Conservation (phyloP, 495 filamentous ascomycete genomes). For the Tuber borchii region DNA sequence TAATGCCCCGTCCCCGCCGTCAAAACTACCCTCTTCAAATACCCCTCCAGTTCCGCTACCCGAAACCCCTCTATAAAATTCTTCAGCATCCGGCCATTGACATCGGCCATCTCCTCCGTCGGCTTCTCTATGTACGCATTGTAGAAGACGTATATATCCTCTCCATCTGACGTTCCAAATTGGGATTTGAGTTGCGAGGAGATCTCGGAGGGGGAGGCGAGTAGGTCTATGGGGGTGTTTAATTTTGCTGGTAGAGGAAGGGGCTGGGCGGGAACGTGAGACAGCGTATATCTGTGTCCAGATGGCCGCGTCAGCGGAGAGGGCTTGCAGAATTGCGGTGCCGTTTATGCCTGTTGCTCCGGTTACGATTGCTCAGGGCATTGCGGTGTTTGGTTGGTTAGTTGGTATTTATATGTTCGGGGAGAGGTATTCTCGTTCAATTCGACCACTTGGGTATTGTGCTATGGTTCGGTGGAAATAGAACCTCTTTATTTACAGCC, state of each 20-base stretch:
- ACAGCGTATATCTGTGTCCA: constrained; percentile 47
- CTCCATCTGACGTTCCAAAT: constrained; percentile 32
- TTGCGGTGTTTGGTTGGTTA: constrained; percentile 22
- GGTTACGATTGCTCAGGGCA: constrained; percentile 45
- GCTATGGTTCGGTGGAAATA: constrained; percentile 3
- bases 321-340: constrained; percentile 45
- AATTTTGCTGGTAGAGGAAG: constrained; percentile 40
- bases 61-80: constrained; percentile 42
- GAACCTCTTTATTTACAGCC: not conserved
- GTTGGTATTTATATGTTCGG: not conserved
- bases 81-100: constrained; percentile 49
- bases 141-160: constrained; percentile 45
- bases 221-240: constrained; percentile 49
- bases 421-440: not conserved
- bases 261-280: constrained; percentile 41
- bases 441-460: constrained; percentile 9
- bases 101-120: constrained; percentile 45
- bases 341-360: constrained; percentile 49
- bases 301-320: constrained; percentile 43
- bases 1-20: constrained; percentile 55
- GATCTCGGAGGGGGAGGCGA: constrained; percentile 15
- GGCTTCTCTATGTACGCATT: constrained; percentile 45
- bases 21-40: constrained; percentile 46
- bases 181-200: not conserved
- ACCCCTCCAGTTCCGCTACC: too few relatives aligned